These are phyloP conservation scores for Amniculicola lignicola DNA, from an alignment of 495 filamentous ascomycete species.

Conservation along the genomic window DNA sequence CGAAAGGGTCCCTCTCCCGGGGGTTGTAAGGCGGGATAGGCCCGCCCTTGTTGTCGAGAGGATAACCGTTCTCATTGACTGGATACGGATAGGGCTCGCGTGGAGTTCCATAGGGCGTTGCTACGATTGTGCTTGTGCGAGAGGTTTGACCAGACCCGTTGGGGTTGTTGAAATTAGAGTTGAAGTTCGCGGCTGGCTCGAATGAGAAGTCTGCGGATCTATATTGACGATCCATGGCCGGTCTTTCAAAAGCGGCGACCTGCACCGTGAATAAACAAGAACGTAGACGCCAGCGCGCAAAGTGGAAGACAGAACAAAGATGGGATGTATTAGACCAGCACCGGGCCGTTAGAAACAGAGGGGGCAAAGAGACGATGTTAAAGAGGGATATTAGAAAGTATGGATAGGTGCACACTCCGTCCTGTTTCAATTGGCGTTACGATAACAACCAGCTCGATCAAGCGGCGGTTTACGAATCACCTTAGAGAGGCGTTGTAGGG, in stretches of 20 bases:
- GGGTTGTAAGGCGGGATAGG: too few species aligned
- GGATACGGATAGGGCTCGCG: not conserved
- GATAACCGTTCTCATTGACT: not conserved
- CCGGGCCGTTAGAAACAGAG: slow-evolving; percentile 15
- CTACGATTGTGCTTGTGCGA: slow-evolving; percentile 10
- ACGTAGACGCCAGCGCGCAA: not conserved
- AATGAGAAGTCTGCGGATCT: slow-evolving; percentile 3
- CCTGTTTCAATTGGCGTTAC: slow-evolving; percentile 3
- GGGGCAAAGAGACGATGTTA: not conserved
- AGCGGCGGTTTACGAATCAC: slow-evolving; percentile 1
- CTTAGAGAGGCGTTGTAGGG: not conserved
- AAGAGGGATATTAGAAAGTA: not conserved
- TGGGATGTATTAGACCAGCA: not conserved
- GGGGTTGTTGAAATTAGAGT: slow-evolving; percentile 8
- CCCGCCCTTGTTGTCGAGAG: not conserved
- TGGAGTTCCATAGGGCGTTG: not conserved
- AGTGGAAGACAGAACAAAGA: slow-evolving; percentile 6
- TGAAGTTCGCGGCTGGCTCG: slow-evolving; percentile 4
- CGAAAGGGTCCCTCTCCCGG: too few species aligned
- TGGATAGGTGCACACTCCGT: not conserved
- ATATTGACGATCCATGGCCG: slow-evolving; percentile 21
- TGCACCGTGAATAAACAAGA: slow-evolving; percentile 11
- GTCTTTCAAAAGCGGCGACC: slow-evolving; percentile 9
- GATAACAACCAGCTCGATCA: not conserved
- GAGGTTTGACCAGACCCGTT: slow-evolving; percentile 3